phyloP scores from a whole-genome alignment of 2,329 filamentous ascomycete genomes.

The Mollisiaceae sp. region DNA sequence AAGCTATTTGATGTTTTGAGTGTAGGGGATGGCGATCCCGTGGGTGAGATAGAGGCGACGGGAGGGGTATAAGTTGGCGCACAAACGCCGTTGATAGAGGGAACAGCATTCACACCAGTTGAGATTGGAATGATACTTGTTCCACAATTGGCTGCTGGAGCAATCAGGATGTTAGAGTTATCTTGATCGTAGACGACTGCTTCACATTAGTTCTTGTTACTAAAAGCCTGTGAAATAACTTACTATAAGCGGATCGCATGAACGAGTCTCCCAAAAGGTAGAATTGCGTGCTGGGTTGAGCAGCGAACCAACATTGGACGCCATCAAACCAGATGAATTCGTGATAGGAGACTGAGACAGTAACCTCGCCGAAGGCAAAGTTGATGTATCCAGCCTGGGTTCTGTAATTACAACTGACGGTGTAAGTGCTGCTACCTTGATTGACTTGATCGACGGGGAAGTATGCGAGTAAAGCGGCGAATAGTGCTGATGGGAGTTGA shows the following conservation, averaged over 20 bases:
- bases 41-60: neutral
- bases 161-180: constrained; percentile 28
- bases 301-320: constrained; percentile 19
- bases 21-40: neutral
- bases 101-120: constrained; percentile 26
- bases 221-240: neutral
- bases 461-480: constrained; percentile 14
- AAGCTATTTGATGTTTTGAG: neutral
- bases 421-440: constrained; percentile 18
- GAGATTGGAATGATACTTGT: constrained; percentile 25
- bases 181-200: constrained; percentile 31
- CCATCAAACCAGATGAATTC: constrained; percentile 28
- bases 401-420: constrained; percentile 18
- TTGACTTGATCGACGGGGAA: constrained; percentile 18
- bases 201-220: neutral
- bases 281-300: neutral
- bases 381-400: constrained; percentile 21
- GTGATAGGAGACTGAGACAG: constrained; percentile 24
- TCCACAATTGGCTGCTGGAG: constrained; percentile 27
- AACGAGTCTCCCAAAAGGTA: constrained; percentile 27
- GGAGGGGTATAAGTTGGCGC: constrained; percentile 4
- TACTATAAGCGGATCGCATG: constrained; percentile 28
- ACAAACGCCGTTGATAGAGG: constrained; percentile 24
- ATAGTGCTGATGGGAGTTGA: constrained; percentile 18
- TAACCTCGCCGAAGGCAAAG: constrained; percentile 24